Base-by-base conservation (phyloP, 768 basidiomycete genomes). In the Trametes maxima region DNA sequence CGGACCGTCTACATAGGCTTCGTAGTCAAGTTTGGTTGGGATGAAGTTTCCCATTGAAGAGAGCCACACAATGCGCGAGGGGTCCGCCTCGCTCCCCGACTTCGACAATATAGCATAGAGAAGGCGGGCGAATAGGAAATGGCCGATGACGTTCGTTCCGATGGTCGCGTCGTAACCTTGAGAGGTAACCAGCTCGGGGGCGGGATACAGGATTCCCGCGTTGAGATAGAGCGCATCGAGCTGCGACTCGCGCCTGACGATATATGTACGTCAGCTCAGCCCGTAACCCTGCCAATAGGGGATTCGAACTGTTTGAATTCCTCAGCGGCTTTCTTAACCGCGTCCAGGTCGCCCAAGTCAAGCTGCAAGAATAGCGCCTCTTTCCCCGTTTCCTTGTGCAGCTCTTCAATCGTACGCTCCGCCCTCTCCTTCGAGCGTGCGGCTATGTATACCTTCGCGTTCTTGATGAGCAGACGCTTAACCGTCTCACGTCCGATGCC, bases 401-500 rank as follows among this genome's bases (percentile, higher is more conserved):
- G 73, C 7, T 83, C 79, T 36, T 73, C 59, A 54, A 88, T 87
- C 0, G 83, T 83, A 5, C 64, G 67, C 11, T 76, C 71, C 1
- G 77, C 74, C 60, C 81, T 86, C 40, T 74, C 68, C 47, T 69
- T 60, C 51, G 67, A 78, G n/a, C 86, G 79, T 7, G 75, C 73
- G 0, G 82, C 84, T 35, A 88, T 40, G 66, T 90, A 89, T 0
- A 90, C 87, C 50, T 80, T 86, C 8, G 87, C 87, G 68, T 85
- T 81, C 65, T 82, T 82, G 8, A 59, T 39, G 14, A 89, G 74
- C 6, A 86, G 78, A 3, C 72, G 77, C 76, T 83, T 85, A 6
- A 74, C 80, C 1, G 82, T 84, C 67, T 86, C 84, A 62, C 84
- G 83, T 19, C 87, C 87, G 36, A 88, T 77, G 1, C 86, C 78